Evolutionary conservation across 805 yeast species (phyloP), one percentile per base, ranked within the genome.

Genomic region (Ascoidea rubescens): DNA sequence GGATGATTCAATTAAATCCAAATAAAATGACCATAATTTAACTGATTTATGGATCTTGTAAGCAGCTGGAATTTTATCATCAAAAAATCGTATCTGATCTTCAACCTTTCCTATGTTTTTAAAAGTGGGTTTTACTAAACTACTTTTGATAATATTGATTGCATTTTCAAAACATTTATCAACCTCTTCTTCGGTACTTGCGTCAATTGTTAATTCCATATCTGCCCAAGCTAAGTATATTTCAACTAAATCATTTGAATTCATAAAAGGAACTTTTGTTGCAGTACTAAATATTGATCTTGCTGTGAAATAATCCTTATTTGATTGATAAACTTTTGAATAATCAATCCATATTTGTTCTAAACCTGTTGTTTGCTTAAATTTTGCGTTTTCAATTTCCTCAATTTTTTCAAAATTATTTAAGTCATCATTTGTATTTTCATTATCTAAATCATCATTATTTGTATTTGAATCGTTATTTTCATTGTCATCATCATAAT

Each of bases 201-300:
- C 48, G 1, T 72, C 75, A 21, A 78, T 63, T 30, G 74, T 67
- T 33, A 85, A 59, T 54, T 82, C 84, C 65, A 78, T 67, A 53
- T 84, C 84, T 5, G 84, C 71, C 96, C 96, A 90, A 16, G 73
- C 74, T n/a, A 78, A 67, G 76, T 88, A 86, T 5, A 90, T 64
- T 2, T 74, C 74, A 1, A 82, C 85, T 21, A 88, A 65, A 54
- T 88, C 96, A 28, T 77, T 76, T 0, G 79, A 66, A 14, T 72
- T 66, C 31, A 69, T 73, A 65, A 74, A 88, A 5, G 89, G 90
- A 0, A 89, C 90, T 52, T 80, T 79, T 1, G 79, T 68, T 0
- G 91, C 82, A 49, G 80, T 80, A 44, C 79, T 77, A 52, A 74
- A 77, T 5, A 89, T 74, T 16, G 75, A 69, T 56, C 84, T 66